Conservation (phyloP, 352 stramenopile genomes). For the Pythium dissotocum region DNA sequence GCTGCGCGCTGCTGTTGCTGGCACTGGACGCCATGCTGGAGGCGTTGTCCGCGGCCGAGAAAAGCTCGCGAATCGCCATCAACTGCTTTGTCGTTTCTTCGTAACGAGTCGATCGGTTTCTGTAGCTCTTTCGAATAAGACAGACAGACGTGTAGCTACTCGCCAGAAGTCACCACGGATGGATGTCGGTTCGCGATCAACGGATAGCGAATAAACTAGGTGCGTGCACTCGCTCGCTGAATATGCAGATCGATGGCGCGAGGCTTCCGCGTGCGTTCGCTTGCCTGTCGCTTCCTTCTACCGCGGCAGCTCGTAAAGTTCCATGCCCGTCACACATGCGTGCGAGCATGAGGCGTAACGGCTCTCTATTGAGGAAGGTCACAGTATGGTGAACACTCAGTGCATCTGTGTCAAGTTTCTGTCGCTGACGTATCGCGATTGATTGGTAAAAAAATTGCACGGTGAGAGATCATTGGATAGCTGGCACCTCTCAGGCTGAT, state of each 20-base stretch:
- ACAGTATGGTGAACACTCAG: background rate
- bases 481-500: background rate
- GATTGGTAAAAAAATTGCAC: background rate
- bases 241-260: background rate
- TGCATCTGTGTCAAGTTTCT: conserved; percentile 6
- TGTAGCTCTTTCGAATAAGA: background rate
- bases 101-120: background rate
- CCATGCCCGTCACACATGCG: background rate
- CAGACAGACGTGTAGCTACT: background rate
- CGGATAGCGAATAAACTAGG: background rate
- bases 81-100: background rate
- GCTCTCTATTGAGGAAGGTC: background rate
- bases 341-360: conserved; percentile 1
- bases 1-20: conserved; percentile 8
- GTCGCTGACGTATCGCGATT: background rate
- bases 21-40: conserved; percentile 4
- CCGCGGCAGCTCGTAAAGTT: background rate
- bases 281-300: background rate
- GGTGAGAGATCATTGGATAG: conserved; percentile 7
- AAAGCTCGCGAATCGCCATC: background rate
- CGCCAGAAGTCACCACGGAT: background rate
- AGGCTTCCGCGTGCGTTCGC: background rate
- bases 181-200: background rate
- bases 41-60: background rate
- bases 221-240: background rate